These are phyloP conservation scores for Suillus tomentosus DNA, from an alignment of 768 basidiomycete species.

Conservation along the genomic window DNA sequence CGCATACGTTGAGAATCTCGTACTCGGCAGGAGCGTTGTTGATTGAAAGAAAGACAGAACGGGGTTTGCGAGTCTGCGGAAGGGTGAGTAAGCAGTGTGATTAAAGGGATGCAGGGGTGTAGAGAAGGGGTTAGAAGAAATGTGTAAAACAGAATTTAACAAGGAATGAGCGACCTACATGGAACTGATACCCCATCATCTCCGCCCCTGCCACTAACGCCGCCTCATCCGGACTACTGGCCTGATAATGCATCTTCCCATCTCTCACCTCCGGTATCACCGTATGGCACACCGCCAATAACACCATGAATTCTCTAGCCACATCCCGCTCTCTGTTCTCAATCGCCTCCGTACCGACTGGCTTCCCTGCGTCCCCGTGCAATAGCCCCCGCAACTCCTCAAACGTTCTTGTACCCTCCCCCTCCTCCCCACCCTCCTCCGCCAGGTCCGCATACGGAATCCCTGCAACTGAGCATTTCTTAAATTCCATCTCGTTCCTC, in stretches of 20 bases:
- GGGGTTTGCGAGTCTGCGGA: conserved; percentile 87
- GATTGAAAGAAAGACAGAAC: conserved; percentile 88
- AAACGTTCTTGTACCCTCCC: conserved; percentile 77
- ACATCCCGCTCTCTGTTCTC: conserved; percentile 47
- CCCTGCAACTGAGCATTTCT: conserved; percentile 86
- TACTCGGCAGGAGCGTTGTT: conserved; percentile 75
- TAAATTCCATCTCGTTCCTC: conserved; percentile 98
- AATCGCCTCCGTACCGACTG: conserved; percentile 27
- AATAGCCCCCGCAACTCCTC: conserved; percentile 64
- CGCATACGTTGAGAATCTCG: conserved; percentile 94
- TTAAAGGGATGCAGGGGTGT: background rate
- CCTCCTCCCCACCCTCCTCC: conserved; percentile 76
- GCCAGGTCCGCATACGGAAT: conserved; percentile 88
- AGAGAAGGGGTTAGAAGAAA: background rate
- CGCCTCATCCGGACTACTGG: conserved; percentile 97
- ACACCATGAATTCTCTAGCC: conserved; percentile 71
- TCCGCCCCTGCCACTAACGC: conserved; percentile 95
- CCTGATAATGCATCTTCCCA: conserved; percentile 92
- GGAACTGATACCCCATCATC: conserved; percentile 88
- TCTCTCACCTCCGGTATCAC: conserved; percentile 93
- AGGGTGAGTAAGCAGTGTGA: background rate
- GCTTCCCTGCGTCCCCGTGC: conserved; percentile 36
- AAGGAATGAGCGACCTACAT: conserved; percentile 55
- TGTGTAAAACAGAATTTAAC: background rate
- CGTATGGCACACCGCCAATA: conserved; percentile 95